These are phyloP conservation scores for Leccinellum luteum DNA, from an alignment of 768 basidiomycete species.

Conservation along the genomic window DNA sequence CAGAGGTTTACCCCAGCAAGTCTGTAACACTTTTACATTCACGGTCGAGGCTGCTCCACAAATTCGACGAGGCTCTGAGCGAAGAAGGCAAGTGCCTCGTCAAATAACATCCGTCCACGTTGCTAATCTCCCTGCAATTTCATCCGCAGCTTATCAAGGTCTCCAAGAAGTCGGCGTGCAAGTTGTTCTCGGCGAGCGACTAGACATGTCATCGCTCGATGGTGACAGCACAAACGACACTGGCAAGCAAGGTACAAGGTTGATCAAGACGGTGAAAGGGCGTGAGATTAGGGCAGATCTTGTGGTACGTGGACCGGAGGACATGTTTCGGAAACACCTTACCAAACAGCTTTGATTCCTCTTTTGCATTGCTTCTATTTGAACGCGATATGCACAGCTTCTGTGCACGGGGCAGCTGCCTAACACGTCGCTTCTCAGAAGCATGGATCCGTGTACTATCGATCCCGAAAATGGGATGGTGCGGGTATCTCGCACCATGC, in stretches of 20 bases:
- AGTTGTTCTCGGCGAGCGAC: slow-evolving; percentile 52
- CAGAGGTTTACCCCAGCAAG: slow-evolving; percentile 49
- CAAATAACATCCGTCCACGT: neutral
- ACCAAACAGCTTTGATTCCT: neutral
- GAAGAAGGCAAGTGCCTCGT: slow-evolving; percentile 40
- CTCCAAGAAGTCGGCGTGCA: slow-evolving; percentile 44
- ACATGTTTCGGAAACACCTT: neutral
- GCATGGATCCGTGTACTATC: slow-evolving; percentile 42
- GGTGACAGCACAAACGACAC: neutral
- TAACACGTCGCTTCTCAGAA: slow-evolving; percentile 47
- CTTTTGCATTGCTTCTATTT: neutral
- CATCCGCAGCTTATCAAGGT: slow-evolving; percentile 21
- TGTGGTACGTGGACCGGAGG: slow-evolving; percentile 36
- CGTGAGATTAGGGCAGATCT: slow-evolving; percentile 51
- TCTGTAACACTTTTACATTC: slow-evolving; percentile 61
- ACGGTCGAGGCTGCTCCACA: slow-evolving; percentile 48
- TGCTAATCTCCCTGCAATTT: neutral
- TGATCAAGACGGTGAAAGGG: slow-evolving; percentile 49
- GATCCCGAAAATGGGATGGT: slow-evolving; percentile 38
- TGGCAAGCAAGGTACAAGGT: slow-evolving; percentile 3
- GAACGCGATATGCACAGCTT: slow-evolving; percentile 34
- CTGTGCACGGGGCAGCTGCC: slow-evolving; percentile 62
- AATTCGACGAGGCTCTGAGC: slow-evolving; percentile 53
- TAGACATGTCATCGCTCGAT: slow-evolving; percentile 42
- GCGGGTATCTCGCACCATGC: slow-evolving; percentile 51